These are phyloP conservation scores for Naganishia cerealis DNA, from an alignment of 1,284 basidiomycete species.

Conservation along the genomic window DNA sequence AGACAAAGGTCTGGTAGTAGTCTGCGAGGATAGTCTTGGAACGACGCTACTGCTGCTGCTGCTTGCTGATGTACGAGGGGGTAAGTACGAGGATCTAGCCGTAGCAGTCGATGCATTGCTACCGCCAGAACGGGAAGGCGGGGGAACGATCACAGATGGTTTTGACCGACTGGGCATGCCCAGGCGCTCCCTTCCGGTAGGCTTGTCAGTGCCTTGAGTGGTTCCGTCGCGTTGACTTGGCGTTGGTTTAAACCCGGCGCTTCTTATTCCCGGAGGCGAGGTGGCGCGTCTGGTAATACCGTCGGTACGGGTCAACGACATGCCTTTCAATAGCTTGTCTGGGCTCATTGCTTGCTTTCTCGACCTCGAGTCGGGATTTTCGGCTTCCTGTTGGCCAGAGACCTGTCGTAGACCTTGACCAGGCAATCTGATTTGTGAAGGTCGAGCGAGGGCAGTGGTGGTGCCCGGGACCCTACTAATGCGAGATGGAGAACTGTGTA, in stretches of 20 bases:
- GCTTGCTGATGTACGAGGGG: neutral
- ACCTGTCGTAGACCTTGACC: slow-evolving; percentile 24
- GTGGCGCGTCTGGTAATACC: neutral
- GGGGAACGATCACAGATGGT: neutral
- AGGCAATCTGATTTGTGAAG: slow-evolving; percentile 5
- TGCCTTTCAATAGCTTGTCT: slow-evolving; percentile 12
- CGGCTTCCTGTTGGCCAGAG: slow-evolving; percentile 5
- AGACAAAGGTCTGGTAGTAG: neutral
- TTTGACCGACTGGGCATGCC: neutral
- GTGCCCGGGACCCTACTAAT: neutral
- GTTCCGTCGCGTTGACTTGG: slow-evolving; percentile 7
- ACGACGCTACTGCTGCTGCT: neutral
- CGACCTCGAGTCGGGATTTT: slow-evolving; percentile 5
- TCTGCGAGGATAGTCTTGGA: neutral
- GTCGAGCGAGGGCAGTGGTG: neutral
- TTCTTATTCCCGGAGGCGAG: neutral
- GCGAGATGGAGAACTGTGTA: neutral
- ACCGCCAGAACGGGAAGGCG: slow-evolving; percentile 2
- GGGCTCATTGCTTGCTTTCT: slow-evolving; percentile 28
- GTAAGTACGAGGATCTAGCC: neutral
- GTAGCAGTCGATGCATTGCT: slow-evolving; percentile 2
- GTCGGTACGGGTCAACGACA: neutral
- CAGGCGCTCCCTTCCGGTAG: neutral
- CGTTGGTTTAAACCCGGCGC: slow-evolving; percentile 8
- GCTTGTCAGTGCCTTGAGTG: neutral